A percentile compares a stretch with the other conserved stretches of the same genome.
Evolutionary conservation across 495 filamentous ascomycete species (phyloP).

Genomic region (Aspergillus funiculosus): DNA sequence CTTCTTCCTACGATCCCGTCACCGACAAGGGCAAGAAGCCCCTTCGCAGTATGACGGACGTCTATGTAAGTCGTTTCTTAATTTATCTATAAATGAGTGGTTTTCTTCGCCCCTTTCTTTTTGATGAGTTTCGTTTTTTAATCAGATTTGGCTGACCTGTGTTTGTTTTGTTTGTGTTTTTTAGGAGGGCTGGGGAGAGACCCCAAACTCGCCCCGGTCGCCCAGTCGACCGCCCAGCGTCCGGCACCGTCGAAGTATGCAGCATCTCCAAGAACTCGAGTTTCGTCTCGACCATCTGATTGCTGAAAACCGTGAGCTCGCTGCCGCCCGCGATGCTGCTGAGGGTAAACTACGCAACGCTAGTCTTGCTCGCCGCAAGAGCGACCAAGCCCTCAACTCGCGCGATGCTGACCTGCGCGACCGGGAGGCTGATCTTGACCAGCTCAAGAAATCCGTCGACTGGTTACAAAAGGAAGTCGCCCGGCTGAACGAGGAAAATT

Average conservation of each 20-base stretch:
- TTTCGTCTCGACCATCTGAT: conserved; percentile 68
- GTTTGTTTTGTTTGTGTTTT: conserved; percentile 7
- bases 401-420: conserved; percentile 52
- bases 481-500: conserved; percentile 68
- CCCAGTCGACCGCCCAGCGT: conserved; percentile 94
- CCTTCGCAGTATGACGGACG: conserved; percentile 80
- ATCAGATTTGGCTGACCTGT: conserved; percentile 14
- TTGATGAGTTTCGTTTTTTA: conserved; percentile 24
- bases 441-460: conserved; percentile 67
- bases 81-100: too few species aligned
- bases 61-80: conserved; percentile 68
- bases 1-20: conserved; percentile 64
- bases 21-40: conserved; percentile 83
- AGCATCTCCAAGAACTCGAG: conserved; percentile 77
- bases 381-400: conserved; percentile 50
- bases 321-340: conserved; percentile 62
- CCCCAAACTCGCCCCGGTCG: conserved; percentile 82
- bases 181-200: conserved; percentile 93
- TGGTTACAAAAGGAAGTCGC: conserved; percentile 73
- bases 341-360: conserved; percentile 59
- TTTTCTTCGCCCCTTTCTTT: too few species aligned
- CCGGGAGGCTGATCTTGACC: conserved; percentile 72
- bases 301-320: conserved; percentile 72
- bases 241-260: conserved; percentile 93
- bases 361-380: conserved; percentile 46